Evolutionary conservation across 305 asterid species (phyloP), one percentile per base, ranked within the genome.

Genomic region (Fraxinus latifolia): DNA sequence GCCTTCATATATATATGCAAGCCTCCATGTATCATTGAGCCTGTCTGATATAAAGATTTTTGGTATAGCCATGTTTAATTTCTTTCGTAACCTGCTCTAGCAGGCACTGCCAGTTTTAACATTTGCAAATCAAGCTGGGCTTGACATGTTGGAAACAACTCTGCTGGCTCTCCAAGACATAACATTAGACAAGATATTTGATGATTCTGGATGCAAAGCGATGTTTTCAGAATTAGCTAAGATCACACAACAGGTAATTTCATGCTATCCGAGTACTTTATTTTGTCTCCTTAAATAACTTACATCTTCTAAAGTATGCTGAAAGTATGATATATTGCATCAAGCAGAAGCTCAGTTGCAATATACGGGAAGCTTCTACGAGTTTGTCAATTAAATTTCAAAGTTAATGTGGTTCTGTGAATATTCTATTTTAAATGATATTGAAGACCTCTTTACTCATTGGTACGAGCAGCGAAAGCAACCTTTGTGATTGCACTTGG

Each of bases 81-180:
- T 55, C 67, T 55, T 17, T 17, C 29, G 27, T 55, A 55, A 55
- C 67, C 27, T 55, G 27, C 67, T 17, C 27, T 55, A 17, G 27
- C 67, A 55, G 98, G 91, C 97, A 23, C 87, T 85, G 3, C 98
- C 98, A 0, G 93, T 92, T 73, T 89, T 94, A 84, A 91, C 91
- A 9, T 94, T 94, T n/a, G 94, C 97, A 7, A 94, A 94, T 86
- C 97, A 94, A 85, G 93, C 97, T 0, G 98, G 98, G 29, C 90
- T 95, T 2, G 97, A 93, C 87, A 92, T 95, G 97, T 90, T 95
- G 39, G 98, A 95, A 90, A 95, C 97, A 0, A 92, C 96, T 50
- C 87, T 95, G 67, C 93, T 95, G 97, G 92, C 96, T n/a, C 87
- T 95, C 70, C 98, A 95, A 83, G 98, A 95, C 74, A n/a, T 55